Conservation (phyloP, 306 rosid genomes). For the Malus orientalis region DNA sequence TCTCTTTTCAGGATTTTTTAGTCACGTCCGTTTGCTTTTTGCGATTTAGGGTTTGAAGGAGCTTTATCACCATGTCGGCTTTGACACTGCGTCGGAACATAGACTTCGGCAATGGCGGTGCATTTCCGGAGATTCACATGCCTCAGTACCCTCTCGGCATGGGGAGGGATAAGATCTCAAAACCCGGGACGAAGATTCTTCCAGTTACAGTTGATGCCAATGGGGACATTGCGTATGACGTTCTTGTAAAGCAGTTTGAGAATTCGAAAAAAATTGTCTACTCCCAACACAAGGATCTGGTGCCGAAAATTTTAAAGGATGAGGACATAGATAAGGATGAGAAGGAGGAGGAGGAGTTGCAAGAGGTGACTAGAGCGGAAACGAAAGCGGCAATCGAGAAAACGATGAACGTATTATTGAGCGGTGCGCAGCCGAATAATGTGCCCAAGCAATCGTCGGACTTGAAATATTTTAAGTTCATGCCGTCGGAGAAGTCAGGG, state of each 20-base stretch:
- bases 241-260: conserved; percentile 78
- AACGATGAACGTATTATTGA: conserved; percentile 67
- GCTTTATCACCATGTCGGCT: no score
- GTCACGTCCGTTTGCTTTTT: no score
- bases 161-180: conserved; percentile 53
- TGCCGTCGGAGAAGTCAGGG: conserved; percentile 64
- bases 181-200: conserved; percentile 62
- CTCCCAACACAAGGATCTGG: conserved; percentile 61
- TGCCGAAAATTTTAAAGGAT: conserved; percentile 59
- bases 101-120: conserved; percentile 87
- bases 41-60: no score
- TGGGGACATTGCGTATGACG: conserved; percentile 81
- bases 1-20: no score
- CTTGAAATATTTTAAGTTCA: conserved; percentile 68
- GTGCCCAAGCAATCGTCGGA: conserved; percentile 63
- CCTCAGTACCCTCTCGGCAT: conserved; percentile 83
- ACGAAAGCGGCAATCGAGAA: conserved; percentile 79
- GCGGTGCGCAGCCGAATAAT: conserved; percentile 80
- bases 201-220: conserved; percentile 76
- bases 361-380: conserved; percentile 62
- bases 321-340: conserved; percentile 47
- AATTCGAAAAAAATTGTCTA: conserved; percentile 65
- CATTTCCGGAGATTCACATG: conserved; percentile 79
- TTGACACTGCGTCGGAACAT: no score
- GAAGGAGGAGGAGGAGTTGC: conserved; percentile 32